phyloP scores from a whole-genome alignment of 2,329 filamentous ascomycete genomes.

The Diaporthe velutina region DNA sequence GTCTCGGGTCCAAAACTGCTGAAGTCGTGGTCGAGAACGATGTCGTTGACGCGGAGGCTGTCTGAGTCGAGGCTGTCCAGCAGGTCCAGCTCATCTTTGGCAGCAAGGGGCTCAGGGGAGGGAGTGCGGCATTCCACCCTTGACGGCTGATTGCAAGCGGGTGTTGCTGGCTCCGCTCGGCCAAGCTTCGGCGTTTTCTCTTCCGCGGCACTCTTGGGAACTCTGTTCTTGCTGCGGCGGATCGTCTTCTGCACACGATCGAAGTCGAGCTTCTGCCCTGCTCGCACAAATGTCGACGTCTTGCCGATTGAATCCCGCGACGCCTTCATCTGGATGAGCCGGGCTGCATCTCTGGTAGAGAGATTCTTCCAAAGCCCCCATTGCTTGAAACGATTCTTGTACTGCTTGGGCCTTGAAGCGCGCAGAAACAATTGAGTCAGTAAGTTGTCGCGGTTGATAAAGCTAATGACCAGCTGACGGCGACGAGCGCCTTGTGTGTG shows the following conservation, averaged over 20 bases:
- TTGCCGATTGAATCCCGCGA: slow-evolving; percentile 35
- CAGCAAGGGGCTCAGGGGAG: slow-evolving; percentile 25
- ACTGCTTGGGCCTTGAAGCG: slow-evolving; percentile 35
- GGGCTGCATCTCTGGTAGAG: slow-evolving; percentile 29
- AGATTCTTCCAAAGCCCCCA: slow-evolving; percentile 39
- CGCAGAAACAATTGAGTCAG: slow-evolving; percentile 9
- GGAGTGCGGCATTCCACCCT: slow-evolving; percentile 36
- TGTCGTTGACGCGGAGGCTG: not conserved
- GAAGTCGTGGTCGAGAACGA: not conserved
- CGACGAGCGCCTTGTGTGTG: not conserved
- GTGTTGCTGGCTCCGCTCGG: slow-evolving; percentile 22
- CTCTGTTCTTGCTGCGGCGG: slow-evolving; percentile 36
- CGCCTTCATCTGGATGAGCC: slow-evolving; percentile 31
- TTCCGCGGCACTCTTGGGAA: slow-evolving; percentile 13
- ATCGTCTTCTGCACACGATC: slow-evolving; percentile 31
- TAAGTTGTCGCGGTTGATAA: not conserved
- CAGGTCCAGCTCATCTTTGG: not conserved
- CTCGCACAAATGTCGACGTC: slow-evolving; percentile 29
- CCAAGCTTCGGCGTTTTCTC: not conserved
- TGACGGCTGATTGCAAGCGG: slow-evolving; percentile 26
- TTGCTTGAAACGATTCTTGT: slow-evolving; percentile 37
- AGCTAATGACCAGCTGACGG: not conserved
- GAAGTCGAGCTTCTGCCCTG: slow-evolving; percentile 33
- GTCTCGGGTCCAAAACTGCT: not conserved
- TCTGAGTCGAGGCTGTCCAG: slow-evolving; percentile 5